These are phyloP conservation scores for Ambrosiella cleistominuta DNA, from an alignment of 2,329 filamentous ascomycete genomes.

Conservation along the genomic window DNA sequence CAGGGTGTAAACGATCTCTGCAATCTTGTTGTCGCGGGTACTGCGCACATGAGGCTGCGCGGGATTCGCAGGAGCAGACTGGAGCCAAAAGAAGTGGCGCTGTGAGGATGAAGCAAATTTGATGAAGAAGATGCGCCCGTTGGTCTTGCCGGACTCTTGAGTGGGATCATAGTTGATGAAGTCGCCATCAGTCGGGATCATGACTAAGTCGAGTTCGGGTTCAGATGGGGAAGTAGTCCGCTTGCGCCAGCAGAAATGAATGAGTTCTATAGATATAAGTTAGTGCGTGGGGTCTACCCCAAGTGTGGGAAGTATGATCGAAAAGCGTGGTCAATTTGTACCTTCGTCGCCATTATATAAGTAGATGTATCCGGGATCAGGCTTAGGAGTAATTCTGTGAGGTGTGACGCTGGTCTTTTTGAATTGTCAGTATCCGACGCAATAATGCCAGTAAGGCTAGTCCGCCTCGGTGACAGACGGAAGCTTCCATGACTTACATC, in stretches of 20 bases:
- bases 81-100: constrained; percentile 88
- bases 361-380: constrained; percentile 73
- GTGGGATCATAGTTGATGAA: constrained; percentile 61
- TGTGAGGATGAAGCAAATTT: constrained; percentile 89
- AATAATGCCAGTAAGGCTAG: background rate
- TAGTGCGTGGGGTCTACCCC: background rate
- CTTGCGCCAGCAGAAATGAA: constrained; percentile 95
- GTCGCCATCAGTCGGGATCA: constrained; percentile 76
- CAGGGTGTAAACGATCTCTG: constrained; percentile 67
- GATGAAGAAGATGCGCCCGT: constrained; percentile 81
- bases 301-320: background rate
- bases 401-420: constrained; percentile 28
- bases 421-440: constrained; percentile 2
- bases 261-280: constrained; percentile 42
- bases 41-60: constrained; percentile 65
- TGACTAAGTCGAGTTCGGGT: constrained; percentile 75
- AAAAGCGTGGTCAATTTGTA: constrained; percentile 18
- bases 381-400: constrained; percentile 54
- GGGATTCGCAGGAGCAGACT: constrained; percentile 58
- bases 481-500: constrained; percentile 39
- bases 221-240: constrained; percentile 48
- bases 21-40: constrained; percentile 69
- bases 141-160: constrained; percentile 45
- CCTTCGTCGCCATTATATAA: constrained; percentile 75
- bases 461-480: background rate